Base-by-base conservation (phyloP, 345 rosid genomes). In the Toxicodendron radicans region DNA sequence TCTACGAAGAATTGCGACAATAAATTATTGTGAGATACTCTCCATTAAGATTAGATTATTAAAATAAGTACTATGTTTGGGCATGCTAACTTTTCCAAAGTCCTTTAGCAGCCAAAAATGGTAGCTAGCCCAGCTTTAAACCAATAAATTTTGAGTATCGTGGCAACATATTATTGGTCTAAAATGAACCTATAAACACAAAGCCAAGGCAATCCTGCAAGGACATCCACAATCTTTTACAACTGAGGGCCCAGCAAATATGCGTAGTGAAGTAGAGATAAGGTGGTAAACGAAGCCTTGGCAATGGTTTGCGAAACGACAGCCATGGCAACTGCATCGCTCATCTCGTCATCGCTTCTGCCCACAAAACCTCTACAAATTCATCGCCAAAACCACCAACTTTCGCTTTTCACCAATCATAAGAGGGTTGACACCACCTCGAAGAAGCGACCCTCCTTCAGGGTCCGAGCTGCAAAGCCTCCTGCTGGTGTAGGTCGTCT, bases 381-480 rank as follows among this genome's bases (percentile, higher is more conserved):
- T 62, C 76, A 64, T 9, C 85, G 18, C 33, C 79, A 51, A 41
- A 71, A 52, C n/a, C 76, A 33, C 10, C 79, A 70, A n/a, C 57
- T 63, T 65, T 43, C 41, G 59, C 56, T 45, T 67, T 53, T 74
- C 79, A 79, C 45, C 33, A 58, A 49, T 18, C 43, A 61, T 18
- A 32, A 30, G 18, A 72, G 24, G 23, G 16, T 58, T 54, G 24
- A 41, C 30, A 80, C 16, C 62, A 68, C 8, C 77, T 64, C 79
- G 71, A 80, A 70, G 73, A 82, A 64, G 65, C 58, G 57, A 33
- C 24, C 59, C 41, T 73, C 83, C 65, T 77, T 87, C 72, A 71
- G 33, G 73, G 77, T 91, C 75, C 84, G 38, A 67, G 93, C 92
- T 53, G 91, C 90, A 16, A 90, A 83, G 84, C 86, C 84, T 73